Evolutionary conservation across 305 asterid species (phyloP), one percentile per base, ranked within the genome.

Genomic region (Fraxinus baroniana): DNA sequence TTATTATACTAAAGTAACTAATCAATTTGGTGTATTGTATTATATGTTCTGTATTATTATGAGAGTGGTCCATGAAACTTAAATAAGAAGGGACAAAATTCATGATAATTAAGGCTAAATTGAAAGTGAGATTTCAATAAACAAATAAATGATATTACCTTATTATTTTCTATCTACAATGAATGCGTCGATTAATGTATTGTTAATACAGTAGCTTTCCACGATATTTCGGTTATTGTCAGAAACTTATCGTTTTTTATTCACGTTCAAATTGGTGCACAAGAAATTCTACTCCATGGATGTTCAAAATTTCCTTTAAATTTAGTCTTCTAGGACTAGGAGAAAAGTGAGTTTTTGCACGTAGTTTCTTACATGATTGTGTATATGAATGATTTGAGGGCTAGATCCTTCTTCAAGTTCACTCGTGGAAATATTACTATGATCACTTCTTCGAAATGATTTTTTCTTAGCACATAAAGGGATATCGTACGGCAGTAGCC

Each of bases 1-100:
- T 82, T 37, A 86, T 84, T 84, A 87, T 68, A 80, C 84, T 57
- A 5, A 32, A 13, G 24, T 1, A 64, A 64, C 83, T 32, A 46
- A 55, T 80, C 35, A 24, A 28, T 52, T 76, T 79, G 57, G 79
- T 74, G 24, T 66, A 79, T 49, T 79, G 22, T 46, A 17, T 84
- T 60, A 78, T 52, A 39, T 12, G 52, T 26, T 71, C 18, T 62
- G 73, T 22, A 12, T 18, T 60, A 20, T 26, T 24, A 26, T 64
- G 37, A 68, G 74, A 26, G 74, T 68, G 74, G 74, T 68, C 74
- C 74, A 24, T 60, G 70, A 60, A 60, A 60, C 30, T 20, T 60
- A 60, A 60, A 52, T 52, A 52, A 17, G 22, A 62, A 62, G 33
- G 33, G 72, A 62, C 72, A 62, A 20, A 62, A 57, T n/a, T 57